Evolutionary conservation across 2,329 filamentous ascomycete species (phyloP).

Genomic region (Westerdykella ornata): DNA sequence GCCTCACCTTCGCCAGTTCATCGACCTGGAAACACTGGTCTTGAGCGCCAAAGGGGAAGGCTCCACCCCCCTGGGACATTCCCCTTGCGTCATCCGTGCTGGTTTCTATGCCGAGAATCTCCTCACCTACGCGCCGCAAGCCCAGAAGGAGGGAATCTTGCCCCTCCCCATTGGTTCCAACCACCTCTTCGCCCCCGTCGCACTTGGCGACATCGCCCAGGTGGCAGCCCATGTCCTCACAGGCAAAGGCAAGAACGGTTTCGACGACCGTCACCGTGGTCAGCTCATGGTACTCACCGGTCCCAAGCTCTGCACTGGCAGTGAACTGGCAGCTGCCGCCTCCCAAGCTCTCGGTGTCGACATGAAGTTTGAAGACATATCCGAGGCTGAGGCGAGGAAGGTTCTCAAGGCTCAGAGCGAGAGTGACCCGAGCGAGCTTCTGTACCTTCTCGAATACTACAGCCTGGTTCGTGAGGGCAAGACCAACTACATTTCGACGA

Average conservation of each 20-base stretch:
- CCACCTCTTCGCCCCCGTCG: constrained; percentile 48
- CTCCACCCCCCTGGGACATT: constrained; percentile 36
- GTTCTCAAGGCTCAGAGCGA: constrained; percentile 37
- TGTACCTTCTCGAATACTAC: constrained; percentile 50
- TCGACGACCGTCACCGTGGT: constrained; percentile 47
- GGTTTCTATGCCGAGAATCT: constrained; percentile 45
- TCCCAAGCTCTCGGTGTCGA: constrained; percentile 40
- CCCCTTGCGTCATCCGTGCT: constrained; percentile 42
- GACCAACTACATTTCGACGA: constrained; percentile 50
- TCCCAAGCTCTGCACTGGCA: constrained; percentile 44
- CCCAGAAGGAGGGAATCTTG: constrained; percentile 40
- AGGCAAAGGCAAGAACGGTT: constrained; percentile 45
- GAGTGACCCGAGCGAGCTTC: constrained; percentile 38
- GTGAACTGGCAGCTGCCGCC: constrained; percentile 44
- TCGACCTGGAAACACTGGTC: constrained; percentile 44
- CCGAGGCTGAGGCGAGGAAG: constrained; percentile 35
- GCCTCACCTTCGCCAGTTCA: constrained; percentile 47
- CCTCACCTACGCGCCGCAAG: constrained; percentile 44
- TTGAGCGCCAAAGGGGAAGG: constrained; percentile 42
- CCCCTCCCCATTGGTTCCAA: constrained; percentile 44
- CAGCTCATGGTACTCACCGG: constrained; percentile 49
- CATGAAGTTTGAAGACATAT: constrained; percentile 45
- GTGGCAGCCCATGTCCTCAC: constrained; percentile 46
- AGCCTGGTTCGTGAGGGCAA: constrained; percentile 49
- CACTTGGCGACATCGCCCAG: constrained; percentile 45